A percentile compares a stretch with the other conserved stretches of the same genome.
Evolutionary conservation across 108 stramenopile species (phyloP).

Genomic region (Schizochytrium sp.): DNA sequence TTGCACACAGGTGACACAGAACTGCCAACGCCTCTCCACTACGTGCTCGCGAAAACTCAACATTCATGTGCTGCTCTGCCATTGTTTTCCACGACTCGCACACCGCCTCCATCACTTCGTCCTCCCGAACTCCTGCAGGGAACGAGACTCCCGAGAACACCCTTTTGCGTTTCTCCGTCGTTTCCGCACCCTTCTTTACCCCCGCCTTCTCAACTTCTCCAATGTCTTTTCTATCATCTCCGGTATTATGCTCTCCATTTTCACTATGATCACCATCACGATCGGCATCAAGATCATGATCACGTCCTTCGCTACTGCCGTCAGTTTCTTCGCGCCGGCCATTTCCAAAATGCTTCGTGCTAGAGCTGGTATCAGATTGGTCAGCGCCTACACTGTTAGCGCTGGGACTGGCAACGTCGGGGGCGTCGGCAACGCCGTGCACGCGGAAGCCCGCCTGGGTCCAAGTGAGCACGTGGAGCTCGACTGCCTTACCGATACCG

Average conservation of each 20-base stretch:
- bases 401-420: not conserved
- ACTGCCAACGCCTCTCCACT: not conserved
- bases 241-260: too few relatives aligned
- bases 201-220: too few relatives aligned
- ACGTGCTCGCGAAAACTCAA: not conserved
- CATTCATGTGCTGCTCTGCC: not conserved
- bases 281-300: too few relatives aligned
- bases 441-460: conserved; percentile 11
- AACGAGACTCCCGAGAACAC: too few relatives aligned
- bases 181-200: too few relatives aligned
- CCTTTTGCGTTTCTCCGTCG: too few relatives aligned
- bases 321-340: too few relatives aligned
- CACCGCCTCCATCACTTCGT: not conserved
- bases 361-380: too few relatives aligned
- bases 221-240: too few relatives aligned
- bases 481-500: not conserved
- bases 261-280: too few relatives aligned
- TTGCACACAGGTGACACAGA: not conserved
- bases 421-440: not conserved
- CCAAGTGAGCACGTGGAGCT: not conserved
- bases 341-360: too few relatives aligned
- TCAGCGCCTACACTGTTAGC: not conserved
- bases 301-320: too few relatives aligned
- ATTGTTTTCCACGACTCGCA: not conserved
- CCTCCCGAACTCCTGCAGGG: not conserved